Base-by-base conservation (phyloP, 208 protist genomes). In the Borovskyia barvae region DNA sequence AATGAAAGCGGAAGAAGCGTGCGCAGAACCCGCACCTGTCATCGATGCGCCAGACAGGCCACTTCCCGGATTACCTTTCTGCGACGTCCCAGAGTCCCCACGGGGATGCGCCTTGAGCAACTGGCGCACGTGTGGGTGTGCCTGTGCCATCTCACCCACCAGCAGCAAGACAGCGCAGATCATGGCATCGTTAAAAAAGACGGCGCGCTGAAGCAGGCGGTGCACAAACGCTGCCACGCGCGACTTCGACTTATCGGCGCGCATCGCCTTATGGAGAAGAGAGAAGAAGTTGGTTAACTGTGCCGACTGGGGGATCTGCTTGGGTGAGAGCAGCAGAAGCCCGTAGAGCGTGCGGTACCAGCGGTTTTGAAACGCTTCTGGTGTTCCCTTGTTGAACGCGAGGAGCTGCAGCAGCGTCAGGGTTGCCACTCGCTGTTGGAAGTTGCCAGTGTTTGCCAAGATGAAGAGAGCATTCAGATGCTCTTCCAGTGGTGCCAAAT, bases 271-370 rank as follows among this genome's bases (percentile, higher is more conserved):
- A 74, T 97, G 86, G 26, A 97, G 53, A 37, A 91, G 77, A 4
- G 87, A 75, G 64, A 97, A 97, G 69, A 95, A 95, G 55, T 87
- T 82, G 24, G 79, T 84, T 37, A 97, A 85, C 74, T 97, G 89
- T 17, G 83, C 73, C 22, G 85, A 83, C 57, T 95, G 85, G 25
- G 90, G 88, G 39, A 95, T 68, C 58, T 93, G 85, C 73, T 93
- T 95, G 14, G 92, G 92, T 30, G 87, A 94, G 39, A 93, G 66
- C 36, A 93, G 59, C 24, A 97, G 75, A 12, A 95, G 71, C 30
- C 92, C 73, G 59, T 97, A 97, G 19, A 97, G 72, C 22, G 92
- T 75, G 43, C 90, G 82, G 71, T 95, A 97, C 85, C 91, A 97
- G 46, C 92, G 87, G 53, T 74, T 82, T 42, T 78, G 69, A 57